Base-by-base conservation (phyloP, 2,329 filamentous ascomycete species). In the Colletotrichum paranaense region DNA sequence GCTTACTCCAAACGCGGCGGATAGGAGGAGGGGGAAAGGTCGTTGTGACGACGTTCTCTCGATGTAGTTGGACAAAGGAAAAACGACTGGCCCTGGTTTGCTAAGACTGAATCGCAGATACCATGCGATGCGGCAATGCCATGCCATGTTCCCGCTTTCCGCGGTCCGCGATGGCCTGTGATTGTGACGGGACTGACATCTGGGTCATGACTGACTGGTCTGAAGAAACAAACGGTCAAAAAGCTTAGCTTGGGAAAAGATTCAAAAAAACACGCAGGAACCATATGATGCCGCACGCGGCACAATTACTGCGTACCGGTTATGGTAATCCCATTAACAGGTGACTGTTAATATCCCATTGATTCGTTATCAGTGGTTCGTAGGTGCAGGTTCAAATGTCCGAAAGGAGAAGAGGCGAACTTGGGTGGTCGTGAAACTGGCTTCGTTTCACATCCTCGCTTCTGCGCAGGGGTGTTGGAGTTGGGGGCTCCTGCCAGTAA, bases 361-460 rank as follows among this genome's bases (percentile, higher is more conserved):
- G 71, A 73, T 73, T 73, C 67, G 67, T 67, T 73, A 30, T 66
- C 71, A 70, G 62, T 62, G 12, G 49, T 65, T 71, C 62, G 24
- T 56, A 60, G 62, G 49, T 55, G 38, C 32, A 62, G 22, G 30
- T 46, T 28, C 65, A 56, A 73, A 73, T 73, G 49, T 71, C 62
- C 71, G 67, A 73, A 73, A 70, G 60, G 67, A 67, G 46, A 62
- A 73, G 70, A 64, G 67, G 60, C 60, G 71, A 66, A 66, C 49
- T 57, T 57, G 60, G 49, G 46, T 60, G 69, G 57, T 67, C 58
- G 32, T 74, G 72, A 74, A 74, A 74, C 72, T 62, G 63, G 35
- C 68, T 53, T 49, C 58, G 72, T 74, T 74, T 74, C 72, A 74
- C 14, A 53, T 62, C 53, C 60, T 66, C 71, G 67, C 67, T 73